Base-by-base conservation (phyloP, 2,329 filamentous ascomycete species). In the Aspergillus fumigatus region DNA sequence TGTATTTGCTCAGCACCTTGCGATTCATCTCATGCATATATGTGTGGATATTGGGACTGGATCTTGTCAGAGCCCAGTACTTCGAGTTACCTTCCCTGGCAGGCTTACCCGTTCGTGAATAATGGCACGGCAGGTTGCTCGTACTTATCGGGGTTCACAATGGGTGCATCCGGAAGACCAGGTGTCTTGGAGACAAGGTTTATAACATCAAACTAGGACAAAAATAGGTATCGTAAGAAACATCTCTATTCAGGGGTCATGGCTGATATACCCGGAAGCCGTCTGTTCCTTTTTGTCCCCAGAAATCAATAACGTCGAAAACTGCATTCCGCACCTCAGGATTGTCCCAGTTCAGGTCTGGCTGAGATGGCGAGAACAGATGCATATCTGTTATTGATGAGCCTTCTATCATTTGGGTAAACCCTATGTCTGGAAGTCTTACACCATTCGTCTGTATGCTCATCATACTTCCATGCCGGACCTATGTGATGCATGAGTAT, bases 311-410 rank as follows among this genome's bases (percentile, higher is more conserved):
- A 2, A 85, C 77, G 11, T 81, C 80, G 71, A 89, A 88, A 11
- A 90, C 83, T 7, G 88, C 88, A 35, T 80, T 73, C 6, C 88
- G 81, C 0, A 86, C 82, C 21, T 81, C 82, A 0, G 78, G 76
- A 55, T 86, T 88, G 66, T 91, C 87, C 88, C 88, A 92, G 71
- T 92, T 92, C n/a, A 92, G 77, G 63, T 92, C 89, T 0, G 89
- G 88, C 70, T 92, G 88, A 59, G 88, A 83, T 8, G 81, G 80
- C 5, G 85, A 83, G 70, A 90, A 92, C 14, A 92, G 78, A 59
- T 87, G 84, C 0, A 91, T 80, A 65, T 89, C 59, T 60, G 43
- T 41, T 19, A 52, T 27, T n/a, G 19, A 10, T 51, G 11, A 47
- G 25, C 38, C 17, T 49, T 19, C 26, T 11, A 17, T 10, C 43